A percentile compares a stretch with the other conserved stretches of the same genome.
These are phyloP conservation scores for Fonsecaea nubica DNA, from an alignment of 2,329 filamentous ascomycete genomes.

Conservation along the genomic window DNA sequence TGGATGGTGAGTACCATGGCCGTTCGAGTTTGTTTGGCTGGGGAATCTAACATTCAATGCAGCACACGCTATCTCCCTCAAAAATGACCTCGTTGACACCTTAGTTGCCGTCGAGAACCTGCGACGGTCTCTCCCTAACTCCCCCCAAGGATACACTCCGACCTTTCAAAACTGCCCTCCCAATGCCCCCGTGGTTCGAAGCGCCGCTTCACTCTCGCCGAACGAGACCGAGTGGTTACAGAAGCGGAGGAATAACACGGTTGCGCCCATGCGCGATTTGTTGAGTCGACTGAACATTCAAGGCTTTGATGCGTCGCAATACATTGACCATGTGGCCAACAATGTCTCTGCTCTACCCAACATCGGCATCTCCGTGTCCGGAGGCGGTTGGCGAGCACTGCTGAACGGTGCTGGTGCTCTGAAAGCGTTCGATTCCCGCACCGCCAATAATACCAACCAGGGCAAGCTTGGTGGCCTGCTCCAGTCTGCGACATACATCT, in stretches of 20 bases:
- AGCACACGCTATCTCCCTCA: slow-evolving; percentile 27
- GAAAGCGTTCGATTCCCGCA: slow-evolving; percentile 78
- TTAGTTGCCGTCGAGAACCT: slow-evolving; percentile 17
- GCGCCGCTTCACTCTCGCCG: slow-evolving; percentile 66
- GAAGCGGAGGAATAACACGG: slow-evolving; percentile 72
- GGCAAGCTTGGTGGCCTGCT: slow-evolving; percentile 81
- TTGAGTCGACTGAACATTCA: slow-evolving; percentile 74
- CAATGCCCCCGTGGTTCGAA: slow-evolving; percentile 71
- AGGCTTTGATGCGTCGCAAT: slow-evolving; percentile 76
- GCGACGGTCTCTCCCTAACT: slow-evolving; percentile 59
- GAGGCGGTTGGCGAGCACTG: slow-evolving; percentile 86
- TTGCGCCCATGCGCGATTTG: slow-evolving; percentile 76
- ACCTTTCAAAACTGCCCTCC: slow-evolving; percentile 71
- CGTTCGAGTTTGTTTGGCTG: not conserved
- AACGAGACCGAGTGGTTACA: slow-evolving; percentile 77
- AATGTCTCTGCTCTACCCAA: slow-evolving; percentile 68
- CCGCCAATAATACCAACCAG: slow-evolving; percentile 62
- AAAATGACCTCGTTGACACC: slow-evolving; percentile 25
- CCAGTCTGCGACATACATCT: slow-evolving; percentile 79
- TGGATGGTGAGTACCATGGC: slow-evolving; percentile 16
- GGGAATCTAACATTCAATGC: not conserved
- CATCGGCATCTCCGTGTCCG: slow-evolving; percentile 78
- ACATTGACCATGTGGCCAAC: slow-evolving; percentile 66
- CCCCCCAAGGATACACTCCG: slow-evolving; percentile 75
- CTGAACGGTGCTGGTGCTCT: slow-evolving; percentile 81